Conservation (phyloP, 352 stramenopile genomes). For the Globisporangium okanoganense region DNA sequence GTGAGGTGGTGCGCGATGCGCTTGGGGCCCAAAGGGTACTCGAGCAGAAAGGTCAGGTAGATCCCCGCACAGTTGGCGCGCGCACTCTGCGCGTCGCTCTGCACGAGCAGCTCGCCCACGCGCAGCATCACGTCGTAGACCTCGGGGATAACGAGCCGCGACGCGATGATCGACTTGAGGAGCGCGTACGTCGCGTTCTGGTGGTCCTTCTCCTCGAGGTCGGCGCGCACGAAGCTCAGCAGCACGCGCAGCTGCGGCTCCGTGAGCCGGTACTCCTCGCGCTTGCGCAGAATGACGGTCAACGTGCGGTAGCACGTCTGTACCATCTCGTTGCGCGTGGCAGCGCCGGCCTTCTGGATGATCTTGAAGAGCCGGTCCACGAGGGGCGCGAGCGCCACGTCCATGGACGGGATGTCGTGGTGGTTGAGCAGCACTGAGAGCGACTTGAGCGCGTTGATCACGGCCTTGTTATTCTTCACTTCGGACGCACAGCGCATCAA, state of each 20-base stretch:
- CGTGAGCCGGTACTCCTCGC: slow-evolving; percentile 46
- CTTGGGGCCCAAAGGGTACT: slow-evolving; percentile 94
- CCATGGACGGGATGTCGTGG: slow-evolving; percentile 87
- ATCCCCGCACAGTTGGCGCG: slow-evolving; percentile 77
- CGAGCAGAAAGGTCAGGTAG: slow-evolving; percentile 91
- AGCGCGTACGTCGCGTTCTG: slow-evolving; percentile 94
- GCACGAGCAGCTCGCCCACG: slow-evolving; percentile 92
- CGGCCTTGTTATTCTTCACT: slow-evolving; percentile 89
- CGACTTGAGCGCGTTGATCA: slow-evolving; percentile 93
- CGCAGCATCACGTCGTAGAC: slow-evolving; percentile 96
- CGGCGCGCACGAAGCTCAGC: slow-evolving; percentile 89
- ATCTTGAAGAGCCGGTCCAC: slow-evolving; percentile 93
- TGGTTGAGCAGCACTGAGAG: slow-evolving; percentile 86
- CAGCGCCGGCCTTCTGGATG: slow-evolving; percentile 82
- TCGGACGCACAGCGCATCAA: slow-evolving; percentile 89
- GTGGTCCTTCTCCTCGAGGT: slow-evolving; percentile 92
- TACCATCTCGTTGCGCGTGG: slow-evolving; percentile 93
- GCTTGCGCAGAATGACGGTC: slow-evolving; percentile 85
- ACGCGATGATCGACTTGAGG: slow-evolving; percentile 90
- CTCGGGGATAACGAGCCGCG: slow-evolving; percentile 90
- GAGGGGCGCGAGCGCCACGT: slow-evolving; percentile 71
- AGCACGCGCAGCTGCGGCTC: slow-evolving; percentile 82
- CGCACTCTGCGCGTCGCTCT: slow-evolving; percentile 88
- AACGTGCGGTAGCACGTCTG: slow-evolving; percentile 95
- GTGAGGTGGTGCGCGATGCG: slow-evolving; percentile 92